A percentile compares a stretch with the other conserved stretches of the same genome.
These are phyloP conservation scores for Solanum phureja DNA, from an alignment of 257 asterid genomes.

Conservation along the genomic window DNA sequence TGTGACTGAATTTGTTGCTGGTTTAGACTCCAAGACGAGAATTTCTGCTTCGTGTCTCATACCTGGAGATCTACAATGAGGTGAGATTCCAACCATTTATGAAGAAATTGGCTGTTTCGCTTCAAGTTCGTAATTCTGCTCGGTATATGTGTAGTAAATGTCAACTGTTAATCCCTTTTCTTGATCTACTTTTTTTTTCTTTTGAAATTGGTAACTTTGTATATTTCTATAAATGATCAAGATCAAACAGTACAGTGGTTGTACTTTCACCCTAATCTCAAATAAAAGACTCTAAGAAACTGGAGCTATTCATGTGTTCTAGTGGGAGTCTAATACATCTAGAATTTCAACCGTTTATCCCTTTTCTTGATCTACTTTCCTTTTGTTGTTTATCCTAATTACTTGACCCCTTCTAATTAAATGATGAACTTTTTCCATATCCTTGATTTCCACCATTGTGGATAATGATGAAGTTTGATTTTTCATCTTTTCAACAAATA, in stretches of 20 bases:
- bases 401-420: background rate
- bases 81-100: slow-evolving; percentile 27
- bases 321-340: background rate
- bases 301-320: background rate
- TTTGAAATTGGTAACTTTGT: background rate
- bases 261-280: background rate
- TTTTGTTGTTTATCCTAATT: background rate
- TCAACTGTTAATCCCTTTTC: background rate
- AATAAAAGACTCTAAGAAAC: background rate
- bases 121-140: background rate
- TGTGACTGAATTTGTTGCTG: slow-evolving; percentile 8
- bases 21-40: slow-evolving; percentile 95
- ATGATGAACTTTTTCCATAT: background rate
- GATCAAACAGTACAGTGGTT: background rate
- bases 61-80: slow-evolving; percentile 98
- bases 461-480: background rate
- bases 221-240: background rate
- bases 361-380: background rate
- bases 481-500: background rate
- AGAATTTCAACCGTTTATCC: background rate
- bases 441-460: background rate
- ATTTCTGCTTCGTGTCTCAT: slow-evolving; percentile 91
- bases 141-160: background rate
- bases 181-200: background rate
- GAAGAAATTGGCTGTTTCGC: background rate